Evolutionary conservation across 202 grass and related monocot species (phyloP).

Genomic region (Tripidium arundinaceum): DNA sequence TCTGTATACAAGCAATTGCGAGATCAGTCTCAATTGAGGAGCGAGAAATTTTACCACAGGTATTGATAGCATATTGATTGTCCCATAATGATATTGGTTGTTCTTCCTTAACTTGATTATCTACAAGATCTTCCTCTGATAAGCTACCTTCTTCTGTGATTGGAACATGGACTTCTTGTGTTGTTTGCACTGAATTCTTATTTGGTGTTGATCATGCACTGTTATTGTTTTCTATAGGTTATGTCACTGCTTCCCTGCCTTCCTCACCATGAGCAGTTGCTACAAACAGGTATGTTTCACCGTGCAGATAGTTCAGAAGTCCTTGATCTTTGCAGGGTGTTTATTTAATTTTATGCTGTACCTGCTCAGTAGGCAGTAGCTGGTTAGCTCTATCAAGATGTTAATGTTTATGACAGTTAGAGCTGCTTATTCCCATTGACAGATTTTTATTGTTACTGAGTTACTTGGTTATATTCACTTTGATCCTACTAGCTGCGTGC

Average conservation of each 20-base stretch:
- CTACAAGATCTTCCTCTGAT: neutral
- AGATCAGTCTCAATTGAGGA: conserved; percentile 80
- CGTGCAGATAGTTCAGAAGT: conserved; percentile 24
- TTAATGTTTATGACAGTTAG: neutral
- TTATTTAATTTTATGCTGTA: conserved; percentile 8
- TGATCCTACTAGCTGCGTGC: neutral
- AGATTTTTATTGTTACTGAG: neutral
- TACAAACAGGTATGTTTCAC: conserved; percentile 76
- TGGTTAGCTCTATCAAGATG: neutral
- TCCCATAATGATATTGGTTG: neutral
- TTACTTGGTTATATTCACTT: neutral
- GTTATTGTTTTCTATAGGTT: conserved; percentile 54
- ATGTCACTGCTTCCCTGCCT: conserved; percentile 82
- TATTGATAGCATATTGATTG: conserved; percentile 30
- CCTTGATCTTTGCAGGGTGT: neutral
- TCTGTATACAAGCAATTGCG: conserved; percentile 92
- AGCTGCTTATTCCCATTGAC: conserved; percentile 5
- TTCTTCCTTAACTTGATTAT: conserved; percentile 6
- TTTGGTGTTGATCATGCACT: neutral
- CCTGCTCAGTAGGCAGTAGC: conserved; percentile 1
- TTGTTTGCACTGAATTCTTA: conserved; percentile 11
- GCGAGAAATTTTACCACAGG: conserved; percentile 83
- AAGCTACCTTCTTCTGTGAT: neutral
- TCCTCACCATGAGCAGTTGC: conserved; percentile 61
- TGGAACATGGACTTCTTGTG: neutral